Conservation (phyloP, 2,329 filamentous ascomycete genomes). For the Coniella vitis region DNA sequence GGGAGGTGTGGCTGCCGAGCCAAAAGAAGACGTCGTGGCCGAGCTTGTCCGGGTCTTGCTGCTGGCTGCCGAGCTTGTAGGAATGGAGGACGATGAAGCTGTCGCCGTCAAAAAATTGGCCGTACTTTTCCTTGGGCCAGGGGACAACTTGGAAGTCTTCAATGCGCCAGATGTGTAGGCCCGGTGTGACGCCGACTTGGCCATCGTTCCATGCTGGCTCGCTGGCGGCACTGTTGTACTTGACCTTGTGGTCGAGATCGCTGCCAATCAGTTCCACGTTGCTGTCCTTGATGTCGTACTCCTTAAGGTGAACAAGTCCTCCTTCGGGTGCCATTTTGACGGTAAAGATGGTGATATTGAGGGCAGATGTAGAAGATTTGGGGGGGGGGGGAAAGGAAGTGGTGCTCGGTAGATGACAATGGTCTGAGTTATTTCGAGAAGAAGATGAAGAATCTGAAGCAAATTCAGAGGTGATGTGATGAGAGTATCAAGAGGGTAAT, state of each 20-base stretch:
- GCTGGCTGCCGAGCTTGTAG: constrained; percentile 38
- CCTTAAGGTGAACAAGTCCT: constrained; percentile 54
- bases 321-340: constrained; percentile 51
- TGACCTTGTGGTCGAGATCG: constrained; percentile 60
- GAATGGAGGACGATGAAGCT: constrained; percentile 61
- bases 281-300: constrained; percentile 62
- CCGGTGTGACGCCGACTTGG: constrained; percentile 42
- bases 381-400: no score
- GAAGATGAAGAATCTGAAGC: no score
- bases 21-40: constrained; percentile 64
- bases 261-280: constrained; percentile 61
- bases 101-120: constrained; percentile 60
- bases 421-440: no score
- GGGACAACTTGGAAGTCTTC: constrained; percentile 59
- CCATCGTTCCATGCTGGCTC: constrained; percentile 63
- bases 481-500: no score
- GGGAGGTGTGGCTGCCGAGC: constrained; percentile 57
- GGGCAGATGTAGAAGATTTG: background rate
- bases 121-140: constrained; percentile 50
- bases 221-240: constrained; percentile 56
- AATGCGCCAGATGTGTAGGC: constrained; percentile 59
- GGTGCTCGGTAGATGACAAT: no score
- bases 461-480: no score
- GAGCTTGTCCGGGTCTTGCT: constrained; percentile 31
- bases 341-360: background rate